Percentiles rank a stretch among this genome's conserved stretches.
Conservation (phyloP, 805 yeast genomes). For the Yarrowia sp. region DNA sequence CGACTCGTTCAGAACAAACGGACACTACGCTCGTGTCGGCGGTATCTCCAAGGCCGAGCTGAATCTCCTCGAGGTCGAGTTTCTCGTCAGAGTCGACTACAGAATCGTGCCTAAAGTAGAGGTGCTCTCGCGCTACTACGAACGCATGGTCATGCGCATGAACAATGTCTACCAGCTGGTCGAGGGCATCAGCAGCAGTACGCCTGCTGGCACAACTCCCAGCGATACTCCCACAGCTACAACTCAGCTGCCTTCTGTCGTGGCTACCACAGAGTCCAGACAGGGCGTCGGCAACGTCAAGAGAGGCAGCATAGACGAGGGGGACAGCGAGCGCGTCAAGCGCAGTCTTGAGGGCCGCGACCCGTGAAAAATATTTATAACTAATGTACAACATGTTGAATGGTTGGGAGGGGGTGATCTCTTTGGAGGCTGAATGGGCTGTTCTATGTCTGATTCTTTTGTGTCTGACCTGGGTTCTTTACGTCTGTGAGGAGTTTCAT, state of each 20-base stretch:
- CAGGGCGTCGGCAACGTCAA: slow-evolving; percentile 1
- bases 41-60: slow-evolving; percentile 82
- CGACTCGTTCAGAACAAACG: slow-evolving; percentile 90
- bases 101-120: slow-evolving; percentile 56
- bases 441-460: no score
- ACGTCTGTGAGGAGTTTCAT: no score
- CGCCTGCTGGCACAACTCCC: background rate
- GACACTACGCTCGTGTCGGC: slow-evolving; percentile 94
- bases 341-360: slow-evolving; percentile 1
- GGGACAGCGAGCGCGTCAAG: slow-evolving; percentile 9
- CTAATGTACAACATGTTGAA: no score
- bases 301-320: slow-evolving; percentile 19
- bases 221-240: slow-evolving; percentile 4
- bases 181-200: background rate
- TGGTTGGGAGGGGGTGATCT: no score
- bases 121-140: slow-evolving; percentile 39
- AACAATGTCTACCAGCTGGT: slow-evolving; percentile 32
- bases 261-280: slow-evolving; percentile 3
- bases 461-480: no score
- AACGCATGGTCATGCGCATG: slow-evolving; percentile 37
- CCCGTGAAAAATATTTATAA: slow-evolving; percentile 9
- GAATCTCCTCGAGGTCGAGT: slow-evolving; percentile 85
- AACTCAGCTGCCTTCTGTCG: slow-evolving; percentile 2
- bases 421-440: no score
- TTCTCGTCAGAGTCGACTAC: slow-evolving; percentile 76